Evolutionary conservation across 306 rosid genomes (phyloP), one percentile per base, ranked within the genome.

Genomic region (Lathyrus tuberosus): DNA sequence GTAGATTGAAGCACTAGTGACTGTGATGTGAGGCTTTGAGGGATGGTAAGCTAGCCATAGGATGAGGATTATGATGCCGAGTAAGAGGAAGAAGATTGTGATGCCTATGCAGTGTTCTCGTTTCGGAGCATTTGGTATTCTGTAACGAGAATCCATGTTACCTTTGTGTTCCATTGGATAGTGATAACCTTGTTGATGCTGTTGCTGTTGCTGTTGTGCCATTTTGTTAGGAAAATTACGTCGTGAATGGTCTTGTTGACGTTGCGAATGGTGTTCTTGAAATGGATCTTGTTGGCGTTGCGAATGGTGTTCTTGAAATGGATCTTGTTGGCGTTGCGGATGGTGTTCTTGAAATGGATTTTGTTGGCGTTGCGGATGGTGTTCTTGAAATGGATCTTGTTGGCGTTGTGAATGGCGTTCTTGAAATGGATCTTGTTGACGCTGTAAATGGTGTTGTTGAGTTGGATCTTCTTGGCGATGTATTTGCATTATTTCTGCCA

Each of bases 11-110:
- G 87, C 94, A 0, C 84, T 80, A 42, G 81, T 65, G n/a, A 94
- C 83, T 5, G 65, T 68, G 86, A 94, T 84, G 10, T 52, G 81
- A 0, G 98, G 98, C 15, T 84, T 82, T 56, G 81, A 43, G 30
- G 97, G 96, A 4, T 87, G 90, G 83, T 91, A 91, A 67, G 92
- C 86, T 4, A 94, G 90, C 97, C 96, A 92, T 14, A 89, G 77
- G 18, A 81, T 62, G 26, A 89, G 87, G 63, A 69, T 40, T 5
- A 81, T 78, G 80, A 75, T 72, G 57, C 96, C 93, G 8, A 70
- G 70, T 24, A 89, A 0, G 48, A 89, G 84, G 79, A 92, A 82
- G 71, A 88, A 68, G 81, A 88, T 52, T 51, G 84, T 58, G 75
- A 92, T 17, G 82, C 82, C 77, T 10, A 85, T 75, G 87, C 86